Evolutionary conservation across 495 filamentous ascomycete species (phyloP), one percentile per base, ranked within the genome.

Genomic region (Penicillium verhagenii): DNA sequence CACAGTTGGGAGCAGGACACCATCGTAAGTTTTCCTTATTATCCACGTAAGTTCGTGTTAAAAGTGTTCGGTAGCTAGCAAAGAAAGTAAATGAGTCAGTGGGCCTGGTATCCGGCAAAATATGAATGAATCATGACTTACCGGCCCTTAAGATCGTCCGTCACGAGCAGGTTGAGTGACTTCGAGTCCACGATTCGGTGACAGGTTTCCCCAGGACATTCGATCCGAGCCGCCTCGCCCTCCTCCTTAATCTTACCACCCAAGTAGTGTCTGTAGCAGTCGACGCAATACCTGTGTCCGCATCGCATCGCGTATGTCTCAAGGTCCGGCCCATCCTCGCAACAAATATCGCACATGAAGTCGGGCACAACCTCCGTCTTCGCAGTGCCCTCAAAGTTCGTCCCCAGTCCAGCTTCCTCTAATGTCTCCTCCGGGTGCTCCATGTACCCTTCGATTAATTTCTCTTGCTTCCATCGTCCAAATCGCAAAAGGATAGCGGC

Each of bases 1-100:
- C 81, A 74, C 94, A 98, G 63, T 97, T 91, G 29, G 94, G 94
- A 3, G 95, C 93, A 6, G 94, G 94, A 67, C 94, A 98, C 94
- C 94, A 98, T 65, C 93, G 92, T 19, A 97, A 81, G 40, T 86
- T 88, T 28, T 96, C 93, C 64, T 88, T 96, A 66, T 98, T 94
- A 65, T 98, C 93, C 49, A 98, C 94, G 63, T 95, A 98, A 2
- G 94, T 97, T 55, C 95, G 82, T 52, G 87, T 96, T 21, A 98
- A 84, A 16, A 98, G 78, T 46, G 86, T 84, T 61, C 89, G 85
- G 65, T 97, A 98, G 58, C 93, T 86, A 14, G 14, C 20, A 13
- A 29, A 39, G 14, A 9, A 21, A 23, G 24, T 16, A n/a, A n/a
- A n/a, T n/a, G n/a, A n/a, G 50, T 70, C 37, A 66, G 63, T 61